These are phyloP conservation scores for Musa troglodytarum DNA, from an alignment of 176 grass and related monocot species.

Conservation along the genomic window DNA sequence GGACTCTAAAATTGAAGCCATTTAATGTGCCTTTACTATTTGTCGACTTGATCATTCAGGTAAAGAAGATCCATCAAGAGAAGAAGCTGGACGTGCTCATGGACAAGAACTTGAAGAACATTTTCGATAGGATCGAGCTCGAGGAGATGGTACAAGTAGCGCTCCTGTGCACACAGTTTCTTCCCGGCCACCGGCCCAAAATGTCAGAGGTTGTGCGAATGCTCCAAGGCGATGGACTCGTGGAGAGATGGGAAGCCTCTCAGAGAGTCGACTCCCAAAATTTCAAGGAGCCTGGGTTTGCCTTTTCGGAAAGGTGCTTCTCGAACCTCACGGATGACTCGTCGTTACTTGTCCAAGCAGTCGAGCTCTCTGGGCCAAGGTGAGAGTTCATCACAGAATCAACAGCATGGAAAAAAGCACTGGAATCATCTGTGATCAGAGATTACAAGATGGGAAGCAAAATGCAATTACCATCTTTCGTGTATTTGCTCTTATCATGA, in stretches of 20 bases:
- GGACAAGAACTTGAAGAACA: constrained; percentile 47
- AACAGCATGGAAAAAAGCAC: too few relatives aligned
- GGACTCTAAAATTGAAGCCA: background rate
- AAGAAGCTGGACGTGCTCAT: constrained; percentile 80
- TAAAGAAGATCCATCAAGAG: constrained; percentile 98
- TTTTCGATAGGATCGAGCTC: constrained; percentile 67
- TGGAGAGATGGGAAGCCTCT: constrained; percentile 85
- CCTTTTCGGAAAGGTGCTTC: constrained; percentile 60
- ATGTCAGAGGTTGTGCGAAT: constrained; percentile 94
- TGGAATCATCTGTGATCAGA: too few relatives aligned
- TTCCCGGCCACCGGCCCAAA: constrained; percentile 63
- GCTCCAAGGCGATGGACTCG: constrained; percentile 90
- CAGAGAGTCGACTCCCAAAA: constrained; percentile 52
- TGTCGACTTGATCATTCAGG: constrained; percentile 35
- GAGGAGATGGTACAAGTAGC: constrained; percentile 97
- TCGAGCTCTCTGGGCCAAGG: constrained; percentile 90
- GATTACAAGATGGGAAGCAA: too few relatives aligned
- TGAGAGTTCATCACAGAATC: constrained; percentile 19
- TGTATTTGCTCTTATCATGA: too few relatives aligned
- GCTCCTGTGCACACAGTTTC: constrained; percentile 84
- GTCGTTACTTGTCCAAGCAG: constrained; percentile 76
- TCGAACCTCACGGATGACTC: constrained; percentile 85
- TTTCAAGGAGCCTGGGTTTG: constrained; percentile 63
- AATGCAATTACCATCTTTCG: too few relatives aligned
- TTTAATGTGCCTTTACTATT: too few relatives aligned